A percentile compares a stretch with the other conserved stretches of the same genome.
phyloP scores from a whole-genome alignment of 2,329 filamentous ascomycete species.

The Didymella exigua region DNA sequence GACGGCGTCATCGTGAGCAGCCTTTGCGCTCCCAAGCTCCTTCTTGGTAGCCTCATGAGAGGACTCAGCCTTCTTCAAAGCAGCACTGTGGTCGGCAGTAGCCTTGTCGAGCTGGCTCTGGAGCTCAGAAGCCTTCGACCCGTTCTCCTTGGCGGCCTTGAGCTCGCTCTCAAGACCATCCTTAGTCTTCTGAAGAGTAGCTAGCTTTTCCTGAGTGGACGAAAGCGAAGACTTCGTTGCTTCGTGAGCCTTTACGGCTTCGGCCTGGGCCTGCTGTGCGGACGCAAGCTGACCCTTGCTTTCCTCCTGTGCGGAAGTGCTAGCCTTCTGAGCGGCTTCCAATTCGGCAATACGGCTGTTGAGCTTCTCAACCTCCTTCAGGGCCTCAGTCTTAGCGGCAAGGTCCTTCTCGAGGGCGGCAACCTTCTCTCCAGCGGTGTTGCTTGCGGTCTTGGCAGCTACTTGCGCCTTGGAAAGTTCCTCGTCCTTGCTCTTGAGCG shows the following conservation, averaged over 20 bases:
- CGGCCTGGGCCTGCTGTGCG: slow-evolving; percentile 24
- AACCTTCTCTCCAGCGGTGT: slow-evolving; percentile 30
- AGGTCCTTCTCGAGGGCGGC: slow-evolving; percentile 37
- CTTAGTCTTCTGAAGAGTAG: slow-evolving; percentile 24
- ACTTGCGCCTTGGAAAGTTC: slow-evolving; percentile 22
- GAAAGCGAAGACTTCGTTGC: slow-evolving; percentile 22
- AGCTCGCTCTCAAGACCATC: slow-evolving; percentile 27
- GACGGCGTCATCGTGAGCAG: slow-evolving; percentile 8
- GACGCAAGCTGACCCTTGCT: slow-evolving; percentile 22
- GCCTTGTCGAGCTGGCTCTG: slow-evolving; percentile 32
- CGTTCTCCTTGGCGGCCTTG: slow-evolving; percentile 25
- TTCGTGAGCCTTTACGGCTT: slow-evolving; percentile 29
- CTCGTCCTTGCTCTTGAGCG: slow-evolving; percentile 16
- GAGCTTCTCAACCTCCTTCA: slow-evolving; percentile 21
- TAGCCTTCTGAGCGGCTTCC: slow-evolving; percentile 11
- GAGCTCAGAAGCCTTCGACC: slow-evolving; percentile 26
- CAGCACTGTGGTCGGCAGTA: slow-evolving; percentile 24
- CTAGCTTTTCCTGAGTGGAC: slow-evolving; percentile 16
- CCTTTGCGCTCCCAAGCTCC: slow-evolving; percentile 12
- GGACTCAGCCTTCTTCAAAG: slow-evolving; percentile 25
- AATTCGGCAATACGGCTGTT: slow-evolving; percentile 23
- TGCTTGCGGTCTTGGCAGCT: slow-evolving; percentile 28
- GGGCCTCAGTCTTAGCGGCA: slow-evolving; percentile 24
- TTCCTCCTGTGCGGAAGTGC: slow-evolving; percentile 17
- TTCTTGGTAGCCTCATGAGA: slow-evolving; percentile 23